Percentiles rank a stretch among this genome's conserved stretches.
Conservation (phyloP, 257 asterid genomes). For the Leonotis leonurus region DNA sequence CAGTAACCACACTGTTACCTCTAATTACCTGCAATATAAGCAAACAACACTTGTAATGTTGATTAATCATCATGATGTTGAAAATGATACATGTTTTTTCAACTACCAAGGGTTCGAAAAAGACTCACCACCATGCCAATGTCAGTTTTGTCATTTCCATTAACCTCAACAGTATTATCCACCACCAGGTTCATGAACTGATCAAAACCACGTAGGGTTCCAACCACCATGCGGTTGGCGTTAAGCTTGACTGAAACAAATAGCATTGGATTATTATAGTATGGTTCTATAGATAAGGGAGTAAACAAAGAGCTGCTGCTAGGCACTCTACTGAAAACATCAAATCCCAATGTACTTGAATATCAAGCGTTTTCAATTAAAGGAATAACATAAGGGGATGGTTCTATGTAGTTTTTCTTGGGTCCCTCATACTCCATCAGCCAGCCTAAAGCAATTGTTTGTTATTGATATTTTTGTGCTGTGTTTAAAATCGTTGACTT, state of each 20-base stretch:
- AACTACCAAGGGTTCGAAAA: neutral
- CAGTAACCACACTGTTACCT: slow-evolving; percentile 88
- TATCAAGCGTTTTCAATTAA: neutral
- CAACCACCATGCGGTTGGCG: slow-evolving; percentile 81
- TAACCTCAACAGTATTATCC: slow-evolving; percentile 85
- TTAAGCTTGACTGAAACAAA: slow-evolving; percentile 57
- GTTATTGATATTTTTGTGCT: too few species aligned
- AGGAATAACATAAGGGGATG: too few species aligned
- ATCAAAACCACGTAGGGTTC: slow-evolving; percentile 86
- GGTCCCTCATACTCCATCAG: too few species aligned
- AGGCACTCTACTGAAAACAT: too few species aligned
- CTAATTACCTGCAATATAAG: slow-evolving; percentile 57
- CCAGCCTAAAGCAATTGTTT: too few species aligned
- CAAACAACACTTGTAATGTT: neutral
- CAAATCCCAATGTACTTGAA: too few species aligned
- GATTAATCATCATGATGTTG: neutral
- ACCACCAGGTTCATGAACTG: slow-evolving; percentile 88
- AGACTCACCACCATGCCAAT: slow-evolving; percentile 95
- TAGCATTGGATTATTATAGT: neutral
- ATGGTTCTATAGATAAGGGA: neutral
- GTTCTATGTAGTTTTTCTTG: too few species aligned
- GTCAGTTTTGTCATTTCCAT: slow-evolving; percentile 79
- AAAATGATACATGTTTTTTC: neutral
- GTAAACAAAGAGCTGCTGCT: neutral
- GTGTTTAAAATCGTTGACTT: too few species aligned